phyloP scores from a whole-genome alignment of 169 alveolate species.

The Besnoitia besnoiti region DNA sequence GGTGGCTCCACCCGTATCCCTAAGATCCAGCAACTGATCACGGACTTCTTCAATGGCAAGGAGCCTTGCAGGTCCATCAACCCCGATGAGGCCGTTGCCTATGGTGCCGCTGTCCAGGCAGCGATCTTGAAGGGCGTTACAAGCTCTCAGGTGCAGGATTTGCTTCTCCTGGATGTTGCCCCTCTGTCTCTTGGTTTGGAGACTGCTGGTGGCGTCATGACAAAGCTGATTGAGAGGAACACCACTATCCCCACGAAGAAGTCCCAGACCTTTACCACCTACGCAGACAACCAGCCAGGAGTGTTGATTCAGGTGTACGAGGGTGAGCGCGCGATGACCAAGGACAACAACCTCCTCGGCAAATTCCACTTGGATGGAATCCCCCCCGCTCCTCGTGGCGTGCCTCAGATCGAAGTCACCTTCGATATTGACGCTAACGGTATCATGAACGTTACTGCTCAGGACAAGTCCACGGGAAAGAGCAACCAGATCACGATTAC shows the following conservation, averaged over 20 bases:
- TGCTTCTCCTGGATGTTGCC: slow-evolving; percentile 95
- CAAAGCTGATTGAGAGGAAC: slow-evolving; percentile 96
- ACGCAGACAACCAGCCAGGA: slow-evolving; percentile 98
- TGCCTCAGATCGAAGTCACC: slow-evolving; percentile 97
- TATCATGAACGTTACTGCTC: slow-evolving; percentile 95
- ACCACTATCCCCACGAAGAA: slow-evolving; percentile 99
- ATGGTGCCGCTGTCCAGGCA: slow-evolving; percentile 99
- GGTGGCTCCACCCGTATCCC: slow-evolving; percentile 99
- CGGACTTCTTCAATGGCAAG: slow-evolving; percentile 93
- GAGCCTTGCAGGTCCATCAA: slow-evolving; percentile 96
- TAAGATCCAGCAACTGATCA: slow-evolving; percentile 92
- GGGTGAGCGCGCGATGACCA: slow-evolving; percentile 90
- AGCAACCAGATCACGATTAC: slow-evolving; percentile 95
- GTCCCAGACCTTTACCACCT: slow-evolving; percentile 97
- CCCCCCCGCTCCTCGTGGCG: slow-evolving; percentile 99
- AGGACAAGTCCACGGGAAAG: slow-evolving; percentile 95
- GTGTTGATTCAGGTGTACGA: slow-evolving; percentile 96
- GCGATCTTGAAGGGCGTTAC: slow-evolving; percentile 96
- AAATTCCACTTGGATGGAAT: slow-evolving; percentile 96
- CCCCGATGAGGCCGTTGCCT: slow-evolving; percentile 99
- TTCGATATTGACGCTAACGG: slow-evolving; percentile 98
- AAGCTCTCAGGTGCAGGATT: slow-evolving; percentile 84
- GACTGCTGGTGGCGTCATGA: slow-evolving; percentile 98
- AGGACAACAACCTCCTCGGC: slow-evolving; percentile 96
- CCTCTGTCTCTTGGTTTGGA: slow-evolving; percentile 95